Evolutionary conservation across 208 protist species (phyloP), one percentile per base, ranked within the genome.

Genomic region (Acanthamoeba lenticulata): DNA sequence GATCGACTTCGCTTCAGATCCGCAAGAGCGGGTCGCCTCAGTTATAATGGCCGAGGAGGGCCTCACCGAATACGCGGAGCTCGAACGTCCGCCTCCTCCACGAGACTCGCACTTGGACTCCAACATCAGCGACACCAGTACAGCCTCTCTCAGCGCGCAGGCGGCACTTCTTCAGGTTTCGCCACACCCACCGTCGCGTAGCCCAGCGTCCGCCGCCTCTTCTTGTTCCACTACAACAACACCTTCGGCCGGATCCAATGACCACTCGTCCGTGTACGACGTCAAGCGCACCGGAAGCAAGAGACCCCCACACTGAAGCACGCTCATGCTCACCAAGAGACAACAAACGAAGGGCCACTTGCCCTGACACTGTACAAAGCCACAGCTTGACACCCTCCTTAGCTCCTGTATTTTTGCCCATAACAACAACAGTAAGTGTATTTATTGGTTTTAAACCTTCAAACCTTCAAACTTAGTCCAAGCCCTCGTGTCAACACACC

Each of bases 1-100:
- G 13, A 81, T 81, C 69, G 69, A 81, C 69, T 81, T 81, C 40
- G 69, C 69, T 29, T 81, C 69, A 4, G 69, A 81, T 32, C 69
- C 69, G 6, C 40, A n/a, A 9, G 69, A 81, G 40, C 69, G 69
- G 36, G 34, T 81, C 17, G 40, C 40, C 38, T 47, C 34, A 3
- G 69, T 45, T 19, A 32, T 81, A 17, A 29, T 81, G 38, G 19
- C 69, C 34, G 69, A 81, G 69, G 69, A 81, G 40, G 69, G 40
- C 34, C 27, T 81, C 38, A 11, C 36, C 65, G 65, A 24, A 6
- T 21, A 6, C 19, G 52, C 2, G 13, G 34, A 21, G 6, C 6
- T 27, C 17, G 69, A 19, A 45, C 13, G 36, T 81, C 69, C 36
- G 69, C 69, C 69, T 24, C 38, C 38, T 9, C 69, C 34, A 36